These are phyloP conservation scores for Agrostemma githago DNA, from an alignment of 148 eudicot genomes.

Conservation along the genomic window DNA sequence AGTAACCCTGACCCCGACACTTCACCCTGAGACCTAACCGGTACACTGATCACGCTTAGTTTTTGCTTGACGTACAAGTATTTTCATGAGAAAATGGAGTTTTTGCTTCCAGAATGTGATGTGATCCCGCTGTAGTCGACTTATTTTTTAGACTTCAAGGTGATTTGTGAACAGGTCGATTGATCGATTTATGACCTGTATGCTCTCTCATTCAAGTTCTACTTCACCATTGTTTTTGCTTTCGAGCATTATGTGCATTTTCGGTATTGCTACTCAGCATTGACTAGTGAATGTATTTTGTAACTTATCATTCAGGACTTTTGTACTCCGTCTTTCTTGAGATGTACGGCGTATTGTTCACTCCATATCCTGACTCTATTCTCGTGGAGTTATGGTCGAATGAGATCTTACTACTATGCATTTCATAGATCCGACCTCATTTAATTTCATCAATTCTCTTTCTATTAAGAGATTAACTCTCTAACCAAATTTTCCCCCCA, in stretches of 20 bases:
- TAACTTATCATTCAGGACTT: background rate
- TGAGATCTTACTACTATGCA: background rate
- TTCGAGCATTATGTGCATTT: constrained; percentile 14
- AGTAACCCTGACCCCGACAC: constrained; percentile 39
- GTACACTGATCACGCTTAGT: constrained; percentile 6
- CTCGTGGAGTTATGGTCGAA: background rate
- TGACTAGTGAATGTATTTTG: background rate
- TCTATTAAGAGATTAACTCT: no score
- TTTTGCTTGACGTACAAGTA: background rate
- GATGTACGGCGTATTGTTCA: background rate
- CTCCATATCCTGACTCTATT: background rate
- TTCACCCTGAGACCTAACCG: constrained; percentile 30
- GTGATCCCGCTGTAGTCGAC: constrained; percentile 16
- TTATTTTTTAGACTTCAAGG: constrained; percentile 10
- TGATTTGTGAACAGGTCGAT: constrained; percentile 18
- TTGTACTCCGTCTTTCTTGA: background rate
- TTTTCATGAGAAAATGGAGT: background rate
- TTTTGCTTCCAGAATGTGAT: constrained; percentile 3
- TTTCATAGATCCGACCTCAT: no score
- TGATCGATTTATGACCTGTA: background rate
- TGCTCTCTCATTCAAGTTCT: background rate
- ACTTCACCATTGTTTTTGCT: constrained; percentile 2
- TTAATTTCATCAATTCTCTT: no score
- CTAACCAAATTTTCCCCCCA: no score
- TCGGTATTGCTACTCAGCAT: background rate